Conservation (phyloP, 371 early-diverging fungal genomes). For the Mortierella sp. region DNA sequence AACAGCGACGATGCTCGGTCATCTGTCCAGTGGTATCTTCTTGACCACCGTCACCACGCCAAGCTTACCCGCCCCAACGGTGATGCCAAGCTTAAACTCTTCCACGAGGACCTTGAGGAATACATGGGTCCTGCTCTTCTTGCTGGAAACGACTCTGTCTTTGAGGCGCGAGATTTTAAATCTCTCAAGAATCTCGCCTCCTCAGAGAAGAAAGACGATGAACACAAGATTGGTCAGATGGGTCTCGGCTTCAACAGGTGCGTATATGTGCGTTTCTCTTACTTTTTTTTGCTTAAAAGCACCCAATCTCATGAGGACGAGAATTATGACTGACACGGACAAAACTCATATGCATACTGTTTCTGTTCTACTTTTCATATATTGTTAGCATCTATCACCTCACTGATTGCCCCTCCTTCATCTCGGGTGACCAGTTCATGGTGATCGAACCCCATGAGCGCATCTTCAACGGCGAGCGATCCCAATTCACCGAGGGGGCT, state of each 20-base stretch:
- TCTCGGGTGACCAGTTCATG: conserved; percentile 38
- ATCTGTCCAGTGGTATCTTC: conserved; percentile 53
- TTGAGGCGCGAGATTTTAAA: conserved; percentile 41
- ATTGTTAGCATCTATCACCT: conserved; percentile 59
- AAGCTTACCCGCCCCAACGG: background rate
- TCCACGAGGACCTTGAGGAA: conserved; percentile 27
- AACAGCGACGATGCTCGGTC: conserved; percentile 60
- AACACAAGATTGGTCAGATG: conserved; percentile 55
- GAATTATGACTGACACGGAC: too few species aligned
- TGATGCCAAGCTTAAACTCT: conserved; percentile 1
- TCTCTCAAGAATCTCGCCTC: conserved; percentile 48
- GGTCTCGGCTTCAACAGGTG: conserved; percentile 56
- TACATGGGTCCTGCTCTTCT: conserved; percentile 60
- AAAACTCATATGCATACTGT: background rate
- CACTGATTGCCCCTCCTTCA: conserved; percentile 58
- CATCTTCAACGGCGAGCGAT: conserved; percentile 30
- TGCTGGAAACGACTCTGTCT: conserved; percentile 49
- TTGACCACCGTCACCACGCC: conserved; percentile 49
- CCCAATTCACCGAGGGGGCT: conserved; percentile 13
- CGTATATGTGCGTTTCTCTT: background rate
- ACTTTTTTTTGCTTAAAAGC: too few species aligned
- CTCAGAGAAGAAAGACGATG: conserved; percentile 53
- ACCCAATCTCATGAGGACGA: too few species aligned
- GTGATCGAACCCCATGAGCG: conserved; percentile 55
- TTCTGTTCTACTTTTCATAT: too few species aligned